Conservation (phyloP, 73 alveolate genomes). For the Urostyla sp. region DNA sequence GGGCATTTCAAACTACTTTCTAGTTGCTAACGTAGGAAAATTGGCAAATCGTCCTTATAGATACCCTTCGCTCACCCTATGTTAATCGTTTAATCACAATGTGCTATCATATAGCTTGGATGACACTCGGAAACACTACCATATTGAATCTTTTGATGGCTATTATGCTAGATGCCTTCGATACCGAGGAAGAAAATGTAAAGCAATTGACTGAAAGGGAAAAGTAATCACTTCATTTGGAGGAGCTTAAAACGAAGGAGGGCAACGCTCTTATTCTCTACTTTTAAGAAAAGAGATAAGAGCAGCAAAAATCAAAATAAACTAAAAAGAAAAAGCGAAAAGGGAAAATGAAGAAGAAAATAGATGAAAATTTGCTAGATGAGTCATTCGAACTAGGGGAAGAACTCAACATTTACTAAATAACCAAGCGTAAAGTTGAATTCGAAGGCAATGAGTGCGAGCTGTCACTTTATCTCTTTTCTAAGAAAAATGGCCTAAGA, state of each 20-base stretch:
- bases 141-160: slow-evolving; percentile 90
- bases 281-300: background rate
- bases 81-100: slow-evolving; percentile 41
- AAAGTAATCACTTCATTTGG: slow-evolving; percentile 9
- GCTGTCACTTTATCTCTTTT: slow-evolving; percentile 75
- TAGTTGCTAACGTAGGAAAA: slow-evolving; percentile 82
- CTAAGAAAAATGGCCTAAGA: slow-evolving; percentile 50
- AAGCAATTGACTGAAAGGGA: background rate
- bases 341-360: background rate
- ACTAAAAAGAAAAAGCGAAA: background rate
- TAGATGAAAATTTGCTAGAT: background rate
- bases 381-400: slow-evolving; percentile 14
- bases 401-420: background rate
- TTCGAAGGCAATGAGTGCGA: slow-evolving; percentile 84
- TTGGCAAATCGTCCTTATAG: slow-evolving; percentile 80
- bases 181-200: slow-evolving; percentile 26
- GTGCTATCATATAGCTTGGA: slow-evolving; percentile 85
- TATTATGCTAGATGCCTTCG: slow-evolving; percentile 81
- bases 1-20: slow-evolving; percentile 79
- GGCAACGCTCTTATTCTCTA: too few species aligned
- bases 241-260: background rate
- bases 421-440: background rate
- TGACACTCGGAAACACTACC: slow-evolving; percentile 90
- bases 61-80: slow-evolving; percentile 39
- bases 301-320: background rate